These are phyloP conservation scores for Candida frijolesensis DNA, from an alignment of 1,139 yeast genomes.

Conservation along the genomic window DNA sequence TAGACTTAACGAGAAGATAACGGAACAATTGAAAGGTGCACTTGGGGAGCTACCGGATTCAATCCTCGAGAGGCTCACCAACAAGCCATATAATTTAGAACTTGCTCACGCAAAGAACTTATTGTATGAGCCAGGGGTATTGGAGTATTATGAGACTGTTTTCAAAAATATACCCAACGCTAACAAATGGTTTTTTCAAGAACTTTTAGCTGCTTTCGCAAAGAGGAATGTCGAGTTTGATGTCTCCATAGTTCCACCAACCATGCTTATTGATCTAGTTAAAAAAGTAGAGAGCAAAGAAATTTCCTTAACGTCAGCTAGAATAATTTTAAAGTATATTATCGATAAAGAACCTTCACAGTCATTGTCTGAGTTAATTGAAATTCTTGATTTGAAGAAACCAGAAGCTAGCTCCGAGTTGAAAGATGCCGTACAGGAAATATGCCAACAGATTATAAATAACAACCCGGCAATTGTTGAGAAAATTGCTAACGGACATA, in stretches of 20 bases:
- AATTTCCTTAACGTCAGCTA: conserved; percentile 59
- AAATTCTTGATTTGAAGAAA: conserved; percentile 54
- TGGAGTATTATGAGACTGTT: conserved; percentile 55
- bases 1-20: conserved; percentile 40
- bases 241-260: conserved; percentile 30
- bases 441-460: conserved; percentile 56
- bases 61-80: conserved; percentile 49
- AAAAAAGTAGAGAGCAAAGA: conserved; percentile 22
- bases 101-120: conserved; percentile 73
- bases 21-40: conserved; percentile 32
- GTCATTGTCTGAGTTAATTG: conserved; percentile 47
- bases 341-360: conserved; percentile 44
- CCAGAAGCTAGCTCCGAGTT: conserved; percentile 37
- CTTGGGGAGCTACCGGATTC: conserved; percentile 71
- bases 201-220: conserved; percentile 69
- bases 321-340: conserved; percentile 59
- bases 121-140: conserved; percentile 44
- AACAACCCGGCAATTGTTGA: conserved; percentile 59
- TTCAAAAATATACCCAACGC: conserved; percentile 41
- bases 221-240: conserved; percentile 49
- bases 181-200: conserved; percentile 85
- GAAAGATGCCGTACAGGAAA: conserved; percentile 45
- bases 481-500: conserved; percentile 59
- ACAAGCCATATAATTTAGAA: conserved; percentile 57
- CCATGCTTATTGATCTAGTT: conserved; percentile 28